phyloP scores from a whole-genome alignment of 2,329 filamentous ascomycete genomes.

The Fonsecaea pugnacius region DNA sequence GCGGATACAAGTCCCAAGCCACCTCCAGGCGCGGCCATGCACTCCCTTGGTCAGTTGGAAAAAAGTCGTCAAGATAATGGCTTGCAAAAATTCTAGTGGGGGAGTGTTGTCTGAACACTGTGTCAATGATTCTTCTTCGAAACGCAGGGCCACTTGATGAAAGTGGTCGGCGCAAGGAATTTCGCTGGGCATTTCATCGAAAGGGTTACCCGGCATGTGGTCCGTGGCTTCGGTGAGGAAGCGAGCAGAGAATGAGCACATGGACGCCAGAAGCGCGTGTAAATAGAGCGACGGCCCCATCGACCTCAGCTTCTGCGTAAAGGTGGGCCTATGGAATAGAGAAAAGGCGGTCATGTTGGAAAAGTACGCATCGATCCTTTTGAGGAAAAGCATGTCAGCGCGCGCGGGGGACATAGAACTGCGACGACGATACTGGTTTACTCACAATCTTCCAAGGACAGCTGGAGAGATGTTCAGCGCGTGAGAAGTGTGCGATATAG shows the following conservation, averaged over 20 bases:
- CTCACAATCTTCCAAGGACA: too few relatives aligned
- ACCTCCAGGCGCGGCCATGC: conserved; percentile 45
- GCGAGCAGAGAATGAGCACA: conserved; percentile 39
- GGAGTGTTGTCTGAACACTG: conserved; percentile 43
- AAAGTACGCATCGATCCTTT: conserved; percentile 31
- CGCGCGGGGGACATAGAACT: too few relatives aligned
- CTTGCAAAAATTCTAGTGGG: conserved; percentile 45
- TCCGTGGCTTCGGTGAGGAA: conserved; percentile 15
- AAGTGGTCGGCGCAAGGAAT: conserved; percentile 6
- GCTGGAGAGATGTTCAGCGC: too few relatives aligned
- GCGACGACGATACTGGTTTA: too few relatives aligned
- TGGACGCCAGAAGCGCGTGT: conserved; percentile 41
- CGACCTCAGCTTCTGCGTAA: conserved; percentile 36
- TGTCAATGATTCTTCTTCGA: conserved; percentile 38
- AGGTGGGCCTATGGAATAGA: conserved; percentile 42
- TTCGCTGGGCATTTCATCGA: not conserved
- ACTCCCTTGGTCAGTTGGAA: conserved; percentile 46
- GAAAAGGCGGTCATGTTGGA: conserved; percentile 42
- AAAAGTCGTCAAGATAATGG: conserved; percentile 43
- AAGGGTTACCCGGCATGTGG: not conserved
- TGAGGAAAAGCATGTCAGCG: too few relatives aligned
- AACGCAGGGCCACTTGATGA: not conserved
- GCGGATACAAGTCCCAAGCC: conserved; percentile 39
- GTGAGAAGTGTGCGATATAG: too few relatives aligned
- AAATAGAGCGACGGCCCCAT: conserved; percentile 33